Percentiles rank a stretch among this genome's conserved stretches.
phyloP scores from a whole-genome alignment of 2,329 filamentous ascomycete genomes.

The Cercospora nicotianae region DNA sequence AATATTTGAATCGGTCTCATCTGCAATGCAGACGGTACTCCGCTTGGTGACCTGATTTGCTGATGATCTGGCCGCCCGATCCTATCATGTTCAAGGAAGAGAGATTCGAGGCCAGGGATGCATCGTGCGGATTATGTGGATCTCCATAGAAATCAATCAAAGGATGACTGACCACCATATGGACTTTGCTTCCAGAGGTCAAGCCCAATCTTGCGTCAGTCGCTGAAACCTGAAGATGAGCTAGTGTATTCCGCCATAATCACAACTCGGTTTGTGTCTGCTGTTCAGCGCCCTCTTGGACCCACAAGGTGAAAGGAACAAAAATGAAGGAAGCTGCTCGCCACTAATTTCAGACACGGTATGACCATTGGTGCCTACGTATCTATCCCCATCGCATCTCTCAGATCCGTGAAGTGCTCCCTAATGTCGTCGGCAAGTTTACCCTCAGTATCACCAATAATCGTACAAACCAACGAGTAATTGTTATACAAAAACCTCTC shows the following conservation, averaged over 20 bases:
- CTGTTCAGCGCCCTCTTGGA: background rate
- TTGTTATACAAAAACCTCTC: constrained; percentile 94
- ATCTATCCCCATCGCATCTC: constrained; percentile 35
- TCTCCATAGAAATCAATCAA: background rate
- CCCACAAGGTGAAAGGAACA: background rate
- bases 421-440: constrained; percentile 74
- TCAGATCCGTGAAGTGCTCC: constrained; percentile 68
- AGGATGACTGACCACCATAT: background rate
- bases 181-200: background rate
- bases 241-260: background rate
- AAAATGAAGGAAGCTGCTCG: background rate
- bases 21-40: background rate
- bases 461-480: constrained; percentile 90
- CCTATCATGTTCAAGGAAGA: background rate
- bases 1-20: background rate
- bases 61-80: background rate
- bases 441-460: constrained; percentile 71
- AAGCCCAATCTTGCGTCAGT: background rate
- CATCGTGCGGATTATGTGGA: background rate
- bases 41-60: background rate
- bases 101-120: background rate
- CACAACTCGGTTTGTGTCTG: background rate
- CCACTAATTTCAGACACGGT: background rate
- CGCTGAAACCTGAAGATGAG: background rate
- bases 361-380: constrained; percentile 14